Evolutionary conservation across 2,329 filamentous ascomycete genomes (phyloP).

Genomic region (Neopestalotiopsis rosae): DNA sequence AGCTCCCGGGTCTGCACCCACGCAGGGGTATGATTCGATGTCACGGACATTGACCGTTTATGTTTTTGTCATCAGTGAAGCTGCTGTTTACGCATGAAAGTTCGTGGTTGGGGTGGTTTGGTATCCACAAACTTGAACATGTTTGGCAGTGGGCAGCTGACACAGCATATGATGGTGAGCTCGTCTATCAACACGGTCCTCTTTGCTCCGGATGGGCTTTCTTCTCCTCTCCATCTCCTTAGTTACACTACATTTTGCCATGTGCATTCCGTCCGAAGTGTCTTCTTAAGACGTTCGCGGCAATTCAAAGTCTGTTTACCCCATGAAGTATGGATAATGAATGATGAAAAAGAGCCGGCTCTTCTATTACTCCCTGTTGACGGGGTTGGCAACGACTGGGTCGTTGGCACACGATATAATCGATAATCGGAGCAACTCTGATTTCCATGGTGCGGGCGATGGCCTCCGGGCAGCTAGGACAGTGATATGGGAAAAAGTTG

Average conservation of each 20-base stretch:
- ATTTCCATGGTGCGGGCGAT: conserved; percentile 7
- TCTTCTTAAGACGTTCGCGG: conserved; percentile 27
- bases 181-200: neutral
- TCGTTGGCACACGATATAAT: conserved; percentile 28
- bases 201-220: conserved; percentile 11
- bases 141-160: conserved; percentile 19
- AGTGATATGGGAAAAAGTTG: conserved; percentile 26
- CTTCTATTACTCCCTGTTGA: conserved; percentile 33
- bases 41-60: neutral
- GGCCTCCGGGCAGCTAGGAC: conserved; percentile 17
- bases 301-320: conserved; percentile 20
- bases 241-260: conserved; percentile 18
- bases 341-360: conserved; percentile 38
- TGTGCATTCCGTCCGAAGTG: conserved; percentile 23
- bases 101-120: conserved; percentile 17
- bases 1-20: conserved; percentile 20
- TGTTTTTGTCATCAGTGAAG: conserved; percentile 11
- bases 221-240: conserved; percentile 20
- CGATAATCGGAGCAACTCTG: conserved; percentile 16
- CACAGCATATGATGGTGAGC: neutral
- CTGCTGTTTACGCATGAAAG: conserved; percentile 18
- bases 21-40: conserved; percentile 12
- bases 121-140: conserved; percentile 15
- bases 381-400: conserved; percentile 35
- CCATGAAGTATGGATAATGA: conserved; percentile 34